Evolutionary conservation across 129 eudicot species (phyloP).

Genomic region (Chrysanthemum seticuspe): DNA sequence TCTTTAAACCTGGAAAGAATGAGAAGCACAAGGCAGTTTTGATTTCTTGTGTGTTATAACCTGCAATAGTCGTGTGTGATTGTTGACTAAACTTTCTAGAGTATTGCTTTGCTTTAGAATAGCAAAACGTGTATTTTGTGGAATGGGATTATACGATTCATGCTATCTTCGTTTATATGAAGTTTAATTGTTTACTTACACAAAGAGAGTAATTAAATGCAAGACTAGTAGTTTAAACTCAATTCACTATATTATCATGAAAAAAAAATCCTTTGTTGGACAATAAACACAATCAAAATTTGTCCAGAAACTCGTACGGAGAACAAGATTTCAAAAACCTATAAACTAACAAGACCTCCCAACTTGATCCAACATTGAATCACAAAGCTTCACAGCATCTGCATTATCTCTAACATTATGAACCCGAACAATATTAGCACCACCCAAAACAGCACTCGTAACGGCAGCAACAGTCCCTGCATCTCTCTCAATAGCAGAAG

Average conservation of each 20-base stretch:
- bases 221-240: not conserved
- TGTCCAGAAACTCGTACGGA: not conserved
- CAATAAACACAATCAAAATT: not conserved
- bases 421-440: constrained; percentile 88
- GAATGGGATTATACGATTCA: not conserved
- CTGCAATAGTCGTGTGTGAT: not conserved
- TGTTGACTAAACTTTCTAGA: constrained; percentile 6
- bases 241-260: not conserved
- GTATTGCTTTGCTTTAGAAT: not conserved
- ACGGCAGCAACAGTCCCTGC: constrained; percentile 76
- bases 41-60: constrained; percentile 13
- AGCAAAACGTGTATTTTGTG: not conserved
- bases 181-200: not conserved
- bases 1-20: constrained; percentile 1
- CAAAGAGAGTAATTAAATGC: no score
- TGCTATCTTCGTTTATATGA: not conserved
- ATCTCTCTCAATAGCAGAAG: constrained; percentile 65
- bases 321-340: constrained; percentile 9
- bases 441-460: constrained; percentile 67
- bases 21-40: not conserved
- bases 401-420: constrained; percentile 67
- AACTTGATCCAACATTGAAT: constrained; percentile 54
- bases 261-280: not conserved
- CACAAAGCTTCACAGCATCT: constrained; percentile 80
- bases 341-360: constrained; percentile 18